Conservation (phyloP, 371 early-diverging fungal genomes). For the Apophysomyces variabilis region DNA sequence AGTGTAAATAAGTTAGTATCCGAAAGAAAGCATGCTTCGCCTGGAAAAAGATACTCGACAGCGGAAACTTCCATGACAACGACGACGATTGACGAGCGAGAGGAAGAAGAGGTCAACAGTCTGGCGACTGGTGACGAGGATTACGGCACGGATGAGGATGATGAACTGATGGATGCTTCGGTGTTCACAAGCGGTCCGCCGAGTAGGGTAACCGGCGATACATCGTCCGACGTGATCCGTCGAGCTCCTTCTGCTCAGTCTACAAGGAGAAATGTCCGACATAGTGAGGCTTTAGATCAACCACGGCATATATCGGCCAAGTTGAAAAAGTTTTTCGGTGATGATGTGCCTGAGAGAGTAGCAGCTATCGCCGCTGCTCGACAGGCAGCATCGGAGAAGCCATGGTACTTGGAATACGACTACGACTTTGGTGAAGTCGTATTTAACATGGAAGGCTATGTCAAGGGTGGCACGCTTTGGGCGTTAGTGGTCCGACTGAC, state of each 20-base stretch:
- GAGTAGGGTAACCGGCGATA: neutral
- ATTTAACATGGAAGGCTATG: slow-evolving; percentile 81
- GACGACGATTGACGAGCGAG: neutral
- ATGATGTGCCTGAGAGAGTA: slow-evolving; percentile 42
- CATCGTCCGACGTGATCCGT: slow-evolving; percentile 1
- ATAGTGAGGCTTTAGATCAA: slow-evolving; percentile 4
- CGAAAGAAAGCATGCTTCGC: slow-evolving; percentile 5
- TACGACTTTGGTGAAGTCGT: slow-evolving; percentile 75
- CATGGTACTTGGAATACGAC: slow-evolving; percentile 73
- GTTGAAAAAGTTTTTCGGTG: slow-evolving; percentile 69
- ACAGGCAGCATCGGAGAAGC: slow-evolving; percentile 5
- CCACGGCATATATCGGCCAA: slow-evolving; percentile 34
- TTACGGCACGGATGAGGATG: neutral
- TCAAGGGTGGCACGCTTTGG: slow-evolving; percentile 85
- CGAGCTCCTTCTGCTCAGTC: neutral
- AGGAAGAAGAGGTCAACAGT: slow-evolving; percentile 8
- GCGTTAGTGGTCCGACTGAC: slow-evolving; percentile 89
- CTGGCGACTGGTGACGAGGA: neutral
- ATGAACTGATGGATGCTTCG: neutral
- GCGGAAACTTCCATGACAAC: neutral
- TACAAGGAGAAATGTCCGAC: slow-evolving; percentile 2
- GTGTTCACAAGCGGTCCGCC: neutral
- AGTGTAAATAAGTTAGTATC: slow-evolving; percentile 16
- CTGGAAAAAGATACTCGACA: neutral
- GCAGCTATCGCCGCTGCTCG: slow-evolving; percentile 5